phyloP scores from a whole-genome alignment of 2,329 filamentous ascomycete genomes.

The Ascochyta lentis region DNA sequence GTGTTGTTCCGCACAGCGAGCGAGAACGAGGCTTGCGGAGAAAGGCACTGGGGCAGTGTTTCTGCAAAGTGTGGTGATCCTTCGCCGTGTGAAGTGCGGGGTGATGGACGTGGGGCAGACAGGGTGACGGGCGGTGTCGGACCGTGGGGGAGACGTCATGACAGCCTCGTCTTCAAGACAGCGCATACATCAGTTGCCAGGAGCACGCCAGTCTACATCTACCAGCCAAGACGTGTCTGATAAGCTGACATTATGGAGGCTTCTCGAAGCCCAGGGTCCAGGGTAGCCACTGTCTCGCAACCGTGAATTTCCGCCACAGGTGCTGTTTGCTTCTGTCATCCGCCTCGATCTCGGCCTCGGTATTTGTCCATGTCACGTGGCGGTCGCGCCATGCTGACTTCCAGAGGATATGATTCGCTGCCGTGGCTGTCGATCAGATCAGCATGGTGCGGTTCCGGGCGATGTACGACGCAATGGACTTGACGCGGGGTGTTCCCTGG shows the following conservation, averaged over 20 bases:
- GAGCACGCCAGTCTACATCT: too few relatives aligned
- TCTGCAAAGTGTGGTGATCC: background rate
- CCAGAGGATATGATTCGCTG: constrained; percentile 7
- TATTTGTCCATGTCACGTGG: constrained; percentile 11
- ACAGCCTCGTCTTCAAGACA: background rate
- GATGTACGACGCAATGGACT: constrained; percentile 18
- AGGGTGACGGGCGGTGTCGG: constrained; percentile 2
- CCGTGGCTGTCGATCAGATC: constrained; percentile 14
- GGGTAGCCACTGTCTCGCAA: background rate
- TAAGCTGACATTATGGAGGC: background rate
- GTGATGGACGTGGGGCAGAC: constrained; percentile 11
- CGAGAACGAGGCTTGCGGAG: background rate
- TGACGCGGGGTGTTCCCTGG: constrained; percentile 2
- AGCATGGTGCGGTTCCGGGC: constrained; percentile 15
- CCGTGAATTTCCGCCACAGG: constrained; percentile 5
- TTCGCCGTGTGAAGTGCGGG: constrained; percentile 12
- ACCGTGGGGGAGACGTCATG: background rate
- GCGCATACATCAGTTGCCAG: background rate
- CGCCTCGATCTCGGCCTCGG: constrained; percentile 18
- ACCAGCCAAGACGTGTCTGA: too few relatives aligned
- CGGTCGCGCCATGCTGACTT: constrained; percentile 1
- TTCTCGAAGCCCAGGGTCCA: constrained; percentile 10
- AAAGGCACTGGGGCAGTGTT: too few relatives aligned
- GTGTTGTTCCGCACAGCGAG: constrained; percentile 1
- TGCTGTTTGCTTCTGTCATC: constrained; percentile 11